Percentiles rank a stretch among this genome's conserved stretches.
Conservation (phyloP, 306 rosid genomes). For the Macrotyloma uniflorum region DNA sequence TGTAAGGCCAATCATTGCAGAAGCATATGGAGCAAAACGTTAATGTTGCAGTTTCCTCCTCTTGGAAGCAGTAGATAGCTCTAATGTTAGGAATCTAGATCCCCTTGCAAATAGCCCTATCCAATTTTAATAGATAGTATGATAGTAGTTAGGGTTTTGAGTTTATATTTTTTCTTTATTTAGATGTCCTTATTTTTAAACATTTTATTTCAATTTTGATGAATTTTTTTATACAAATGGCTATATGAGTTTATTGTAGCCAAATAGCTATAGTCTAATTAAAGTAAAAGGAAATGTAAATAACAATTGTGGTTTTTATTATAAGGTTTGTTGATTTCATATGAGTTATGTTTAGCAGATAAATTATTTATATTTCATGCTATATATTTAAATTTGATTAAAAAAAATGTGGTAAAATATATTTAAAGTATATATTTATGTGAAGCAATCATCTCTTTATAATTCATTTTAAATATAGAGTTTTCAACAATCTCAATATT, state of each 20-base stretch:
- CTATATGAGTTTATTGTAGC: not conserved
- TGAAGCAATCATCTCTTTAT: too few relatives aligned
- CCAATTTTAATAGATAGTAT: not conserved
- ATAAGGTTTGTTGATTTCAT: not conserved
- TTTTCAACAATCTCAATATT: too few relatives aligned
- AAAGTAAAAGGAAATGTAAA: not conserved
- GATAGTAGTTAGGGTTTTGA: not conserved
- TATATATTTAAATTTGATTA: too few relatives aligned
- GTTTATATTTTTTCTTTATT: not conserved
- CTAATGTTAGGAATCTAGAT: constrained; percentile 20
- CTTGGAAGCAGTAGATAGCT: not conserved
- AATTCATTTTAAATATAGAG: too few relatives aligned
- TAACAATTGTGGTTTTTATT: constrained; percentile 21
- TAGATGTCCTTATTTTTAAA: not conserved
- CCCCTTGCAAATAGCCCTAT: not conserved
- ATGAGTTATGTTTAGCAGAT: not conserved
- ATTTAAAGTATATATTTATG: too few relatives aligned
- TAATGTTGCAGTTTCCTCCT: too few relatives aligned
- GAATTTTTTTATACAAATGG: not conserved
- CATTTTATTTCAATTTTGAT: not conserved
- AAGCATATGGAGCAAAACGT: constrained; percentile 60
- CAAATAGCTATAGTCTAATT: not conserved
- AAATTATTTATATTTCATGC: not conserved
- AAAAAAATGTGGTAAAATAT: too few relatives aligned
- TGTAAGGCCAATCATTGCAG: constrained; percentile 79